Percentiles rank a stretch among this genome's conserved stretches.
These are phyloP conservation scores for Fusarium pseudocircinatum DNA, from an alignment of 2,329 filamentous ascomycete species.

Conservation along the genomic window DNA sequence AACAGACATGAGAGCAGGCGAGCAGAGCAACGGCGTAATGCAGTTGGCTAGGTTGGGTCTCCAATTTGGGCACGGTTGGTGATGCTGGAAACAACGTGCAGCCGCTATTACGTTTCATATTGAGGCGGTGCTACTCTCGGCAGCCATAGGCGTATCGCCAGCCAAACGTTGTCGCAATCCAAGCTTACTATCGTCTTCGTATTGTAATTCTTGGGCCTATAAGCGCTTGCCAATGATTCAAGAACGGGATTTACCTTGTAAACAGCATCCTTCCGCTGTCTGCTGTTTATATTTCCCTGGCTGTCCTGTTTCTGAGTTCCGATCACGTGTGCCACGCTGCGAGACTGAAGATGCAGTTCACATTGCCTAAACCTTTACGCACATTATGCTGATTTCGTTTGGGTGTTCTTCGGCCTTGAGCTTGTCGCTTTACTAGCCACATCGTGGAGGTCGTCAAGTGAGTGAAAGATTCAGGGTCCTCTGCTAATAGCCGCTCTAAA, in stretches of 20 bases:
- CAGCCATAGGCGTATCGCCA: neutral
- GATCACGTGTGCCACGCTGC: neutral
- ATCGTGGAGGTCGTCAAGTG: neutral
- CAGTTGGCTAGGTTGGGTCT: neutral
- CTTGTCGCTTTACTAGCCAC: neutral
- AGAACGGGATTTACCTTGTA: neutral
- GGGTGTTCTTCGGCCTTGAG: neutral
- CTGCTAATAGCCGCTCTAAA: slow-evolving; percentile 8
- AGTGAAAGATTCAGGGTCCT: slow-evolving; percentile 7
- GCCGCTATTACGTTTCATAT: slow-evolving; percentile 1
- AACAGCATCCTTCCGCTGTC: neutral
- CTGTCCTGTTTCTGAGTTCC: too few species aligned
- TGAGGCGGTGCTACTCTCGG: slow-evolving; percentile 11
- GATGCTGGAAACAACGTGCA: neutral
- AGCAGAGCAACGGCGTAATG: neutral
- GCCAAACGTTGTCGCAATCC: neutral
- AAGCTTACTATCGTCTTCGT: neutral
- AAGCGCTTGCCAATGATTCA: neutral
- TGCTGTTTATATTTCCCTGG: neutral
- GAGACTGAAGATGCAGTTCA: neutral
- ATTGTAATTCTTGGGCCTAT: neutral
- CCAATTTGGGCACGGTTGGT: neutral
- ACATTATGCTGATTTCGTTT: neutral
- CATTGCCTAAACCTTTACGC: neutral
- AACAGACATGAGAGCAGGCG: neutral